phyloP scores from a whole-genome alignment of 345 rosid species.

The Barbarea vulgaris region DNA sequence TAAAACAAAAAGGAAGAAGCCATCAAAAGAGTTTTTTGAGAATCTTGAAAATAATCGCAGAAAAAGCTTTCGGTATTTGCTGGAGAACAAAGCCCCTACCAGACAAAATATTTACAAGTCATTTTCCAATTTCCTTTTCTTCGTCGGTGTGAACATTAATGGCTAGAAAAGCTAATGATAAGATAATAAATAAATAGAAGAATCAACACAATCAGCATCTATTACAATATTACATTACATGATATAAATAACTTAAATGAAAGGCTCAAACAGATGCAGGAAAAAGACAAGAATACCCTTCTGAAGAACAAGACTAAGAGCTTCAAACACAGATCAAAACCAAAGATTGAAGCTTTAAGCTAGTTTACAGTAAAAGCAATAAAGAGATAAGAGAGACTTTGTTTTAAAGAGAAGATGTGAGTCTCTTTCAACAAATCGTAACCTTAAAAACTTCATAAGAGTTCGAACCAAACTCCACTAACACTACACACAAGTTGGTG shows the following conservation, averaged over 20 bases:
- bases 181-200: constrained; percentile 30
- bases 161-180: constrained; percentile 44
- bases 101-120: constrained; percentile 49
- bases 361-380: constrained; percentile 9
- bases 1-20: constrained; percentile 42
- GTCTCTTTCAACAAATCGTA: constrained; percentile 74
- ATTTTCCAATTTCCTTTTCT: constrained; percentile 42
- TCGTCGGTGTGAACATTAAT: constrained; percentile 58
- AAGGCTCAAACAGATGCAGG: not conserved
- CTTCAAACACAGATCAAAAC: not conserved
- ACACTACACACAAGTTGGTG: constrained; percentile 40
- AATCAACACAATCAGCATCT: constrained; percentile 31
- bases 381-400: constrained; percentile 48
- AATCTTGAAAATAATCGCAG: constrained; percentile 57
- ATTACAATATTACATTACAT: not conserved
- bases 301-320: constrained; percentile 19
- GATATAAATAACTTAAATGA: not conserved
- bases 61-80: constrained; percentile 44
- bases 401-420: constrained; percentile 77
- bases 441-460: constrained; percentile 49
- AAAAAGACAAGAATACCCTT: constrained; percentile 48
- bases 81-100: constrained; percentile 53
- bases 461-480: constrained; percentile 55
- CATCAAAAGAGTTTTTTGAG: constrained; percentile 50
- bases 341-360: constrained; percentile 12